A percentile compares a stretch with the other conserved stretches of the same genome.
Conservation (phyloP, 2,329 filamentous ascomycete species). For the Periconia digitata region DNA sequence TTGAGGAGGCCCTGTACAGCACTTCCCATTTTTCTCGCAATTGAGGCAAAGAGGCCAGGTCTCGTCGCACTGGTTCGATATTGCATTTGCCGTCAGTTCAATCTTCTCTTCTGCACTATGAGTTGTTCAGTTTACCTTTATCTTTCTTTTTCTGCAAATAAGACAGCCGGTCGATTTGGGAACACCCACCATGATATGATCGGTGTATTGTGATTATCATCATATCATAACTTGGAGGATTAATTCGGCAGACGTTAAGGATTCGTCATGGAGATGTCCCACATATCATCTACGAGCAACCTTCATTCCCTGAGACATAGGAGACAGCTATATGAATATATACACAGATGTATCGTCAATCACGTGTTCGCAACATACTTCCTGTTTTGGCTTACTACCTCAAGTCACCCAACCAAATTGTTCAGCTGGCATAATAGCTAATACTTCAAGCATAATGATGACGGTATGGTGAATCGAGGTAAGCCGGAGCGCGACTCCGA, state of each 20-base stretch:
- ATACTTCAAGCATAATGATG: too few species aligned
- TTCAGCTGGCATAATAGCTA: too few species aligned
- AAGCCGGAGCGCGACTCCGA: too few species aligned
- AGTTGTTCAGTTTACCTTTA: conserved; percentile 30
- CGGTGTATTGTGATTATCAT: background rate
- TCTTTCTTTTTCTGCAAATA: conserved; percentile 36
- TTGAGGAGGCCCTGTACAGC: conserved; percentile 36
- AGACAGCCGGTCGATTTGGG: conserved; percentile 17
- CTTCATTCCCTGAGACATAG: too few species aligned
- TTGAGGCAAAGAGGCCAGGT: conserved; percentile 38
- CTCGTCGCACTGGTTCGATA: conserved; percentile 30
- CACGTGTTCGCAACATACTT: conserved; percentile 16
- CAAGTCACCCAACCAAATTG: too few species aligned
- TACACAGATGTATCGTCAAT: too few species aligned
- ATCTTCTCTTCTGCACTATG: background rate
- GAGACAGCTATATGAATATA: too few species aligned
- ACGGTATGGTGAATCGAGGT: too few species aligned
- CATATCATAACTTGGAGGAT: too few species aligned
- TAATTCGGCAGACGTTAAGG: too few species aligned
- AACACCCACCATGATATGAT: background rate
- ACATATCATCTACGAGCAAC: too few species aligned
- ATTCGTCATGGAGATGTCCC: too few species aligned
- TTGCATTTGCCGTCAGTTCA: conserved; percentile 11
- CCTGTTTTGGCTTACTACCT: conserved; percentile 8
- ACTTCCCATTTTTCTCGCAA: conserved; percentile 37